Evolutionary conservation across 2,329 filamentous ascomycete species (phyloP).

Genomic region (Ophiostoma sp.): DNA sequence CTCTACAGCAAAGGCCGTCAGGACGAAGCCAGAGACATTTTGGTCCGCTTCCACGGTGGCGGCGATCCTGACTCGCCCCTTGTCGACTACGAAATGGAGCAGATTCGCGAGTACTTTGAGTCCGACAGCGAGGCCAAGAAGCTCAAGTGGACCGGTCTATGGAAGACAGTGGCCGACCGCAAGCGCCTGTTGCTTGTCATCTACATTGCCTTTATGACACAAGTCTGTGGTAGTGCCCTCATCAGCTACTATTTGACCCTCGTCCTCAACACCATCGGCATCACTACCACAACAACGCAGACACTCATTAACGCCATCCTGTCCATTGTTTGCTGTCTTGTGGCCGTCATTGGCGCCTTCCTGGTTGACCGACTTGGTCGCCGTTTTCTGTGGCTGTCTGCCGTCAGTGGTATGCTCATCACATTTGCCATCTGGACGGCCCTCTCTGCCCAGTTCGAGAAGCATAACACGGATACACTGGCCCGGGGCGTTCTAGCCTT

Average conservation of each 20-base stretch:
- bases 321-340: conserved; percentile 30
- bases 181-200: conserved; percentile 24
- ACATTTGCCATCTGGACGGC: not conserved
- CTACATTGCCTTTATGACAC: conserved; percentile 22
- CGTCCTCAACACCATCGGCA: conserved; percentile 38
- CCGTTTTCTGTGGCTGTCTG: conserved; percentile 51
- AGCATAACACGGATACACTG: conserved; percentile 55
- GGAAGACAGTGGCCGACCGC: conserved; percentile 23
- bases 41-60: not conserved
- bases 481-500: conserved; percentile 57
- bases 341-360: conserved; percentile 10
- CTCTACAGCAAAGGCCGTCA: not conserved
- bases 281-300: conserved; percentile 29
- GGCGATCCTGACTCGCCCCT: not conserved
- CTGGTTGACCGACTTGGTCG: conserved; percentile 27
- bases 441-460: conserved; percentile 49
- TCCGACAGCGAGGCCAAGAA: conserved; percentile 46
- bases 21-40: not conserved
- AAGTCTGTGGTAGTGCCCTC: conserved; percentile 31
- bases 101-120: conserved; percentile 51
- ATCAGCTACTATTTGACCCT: conserved; percentile 39
- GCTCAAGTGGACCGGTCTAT: conserved; percentile 40
- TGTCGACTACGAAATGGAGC: conserved; percentile 28
- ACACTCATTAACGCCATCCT: conserved; percentile 31
- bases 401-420: conserved; percentile 59